phyloP scores from a whole-genome alignment of 2,329 filamentous ascomycete species.

The Sporothrix pallida region DNA sequence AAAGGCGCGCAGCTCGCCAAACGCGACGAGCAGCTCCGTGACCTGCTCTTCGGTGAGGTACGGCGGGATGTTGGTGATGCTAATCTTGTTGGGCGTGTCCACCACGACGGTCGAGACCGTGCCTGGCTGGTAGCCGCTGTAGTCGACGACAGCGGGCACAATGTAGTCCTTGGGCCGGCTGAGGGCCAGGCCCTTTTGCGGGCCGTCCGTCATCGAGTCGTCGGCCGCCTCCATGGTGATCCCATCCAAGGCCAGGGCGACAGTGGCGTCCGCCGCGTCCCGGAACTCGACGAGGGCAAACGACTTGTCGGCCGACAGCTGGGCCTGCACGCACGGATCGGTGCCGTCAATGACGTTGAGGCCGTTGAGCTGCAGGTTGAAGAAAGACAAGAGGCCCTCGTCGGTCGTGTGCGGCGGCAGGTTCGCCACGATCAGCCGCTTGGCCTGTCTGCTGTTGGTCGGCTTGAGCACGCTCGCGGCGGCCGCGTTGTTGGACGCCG shows the following conservation, averaged over 20 bases:
- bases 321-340: slow-evolving; percentile 84
- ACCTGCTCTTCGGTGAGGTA: slow-evolving; percentile 93
- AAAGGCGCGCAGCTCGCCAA: slow-evolving; percentile 93
- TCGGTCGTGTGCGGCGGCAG: slow-evolving; percentile 75
- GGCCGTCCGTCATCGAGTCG: slow-evolving; percentile 51
- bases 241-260: slow-evolving; percentile 87
- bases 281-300: slow-evolving; percentile 95
- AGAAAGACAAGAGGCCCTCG: slow-evolving; percentile 79
- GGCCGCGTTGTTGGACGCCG: slow-evolving; percentile 58
- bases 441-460: slow-evolving; percentile 90
- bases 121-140: slow-evolving; percentile 74
- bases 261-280: slow-evolving; percentile 82
- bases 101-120: slow-evolving; percentile 80
- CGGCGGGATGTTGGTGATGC: slow-evolving; percentile 83
- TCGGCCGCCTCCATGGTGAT: slow-evolving; percentile 83
- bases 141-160: slow-evolving; percentile 78
- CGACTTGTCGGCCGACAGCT: slow-evolving; percentile 76
- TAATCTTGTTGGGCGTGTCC: slow-evolving; percentile 94
- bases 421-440: slow-evolving; percentile 87
- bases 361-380: slow-evolving; percentile 97
- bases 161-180: slow-evolving; percentile 96
- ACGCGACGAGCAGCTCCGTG: slow-evolving; percentile 84
- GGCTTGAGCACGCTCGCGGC: slow-evolving; percentile 68
- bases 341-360: slow-evolving; percentile 84
- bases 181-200: slow-evolving; percentile 70